Conservation (phyloP, 2,329 filamentous ascomycete species). For the Didymella keratinophila region DNA sequence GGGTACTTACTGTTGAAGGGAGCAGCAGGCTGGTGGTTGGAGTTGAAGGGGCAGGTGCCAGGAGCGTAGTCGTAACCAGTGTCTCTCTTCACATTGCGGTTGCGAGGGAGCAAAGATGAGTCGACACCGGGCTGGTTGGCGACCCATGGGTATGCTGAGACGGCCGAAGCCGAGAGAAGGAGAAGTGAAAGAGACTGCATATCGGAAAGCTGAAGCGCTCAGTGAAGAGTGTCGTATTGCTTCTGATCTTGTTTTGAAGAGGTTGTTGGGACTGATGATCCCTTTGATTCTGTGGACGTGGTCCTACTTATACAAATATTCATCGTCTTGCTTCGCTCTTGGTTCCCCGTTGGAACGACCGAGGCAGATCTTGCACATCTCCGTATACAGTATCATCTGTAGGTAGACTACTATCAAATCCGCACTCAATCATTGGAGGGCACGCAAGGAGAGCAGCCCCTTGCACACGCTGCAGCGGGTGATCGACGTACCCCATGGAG, state of each 20-base stretch:
- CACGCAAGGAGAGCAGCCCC: background rate
- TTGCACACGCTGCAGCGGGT: slow-evolving; percentile 14
- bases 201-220: slow-evolving; percentile 9
- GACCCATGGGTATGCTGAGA: slow-evolving; percentile 33
- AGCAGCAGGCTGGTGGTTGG: slow-evolving; percentile 34
- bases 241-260: background rate
- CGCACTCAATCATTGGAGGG: slow-evolving; percentile 12
- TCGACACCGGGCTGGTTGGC: slow-evolving; percentile 31
- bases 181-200: slow-evolving; percentile 31
- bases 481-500: slow-evolving; percentile 15
- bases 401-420: slow-evolving; percentile 12
- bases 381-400: background rate
- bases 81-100: slow-evolving; percentile 22
- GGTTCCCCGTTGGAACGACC: slow-evolving; percentile 10
- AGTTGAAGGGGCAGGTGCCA: slow-evolving; percentile 33
- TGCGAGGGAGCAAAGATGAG: slow-evolving; percentile 22
- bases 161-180: slow-evolving; percentile 27
- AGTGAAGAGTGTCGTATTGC: slow-evolving; percentile 1
- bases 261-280: slow-evolving; percentile 2
- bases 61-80: background rate
- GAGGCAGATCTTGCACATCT: slow-evolving; percentile 10
- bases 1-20: slow-evolving; percentile 35
- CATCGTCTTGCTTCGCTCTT: slow-evolving; percentile 10
- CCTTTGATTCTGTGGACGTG: background rate
- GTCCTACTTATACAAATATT: slow-evolving; percentile 14